Percentiles rank a stretch among this genome's conserved stretches.
phyloP scores from a whole-genome alignment of 1,284 basidiomycete genomes.

The Coniophora puteana region DNA sequence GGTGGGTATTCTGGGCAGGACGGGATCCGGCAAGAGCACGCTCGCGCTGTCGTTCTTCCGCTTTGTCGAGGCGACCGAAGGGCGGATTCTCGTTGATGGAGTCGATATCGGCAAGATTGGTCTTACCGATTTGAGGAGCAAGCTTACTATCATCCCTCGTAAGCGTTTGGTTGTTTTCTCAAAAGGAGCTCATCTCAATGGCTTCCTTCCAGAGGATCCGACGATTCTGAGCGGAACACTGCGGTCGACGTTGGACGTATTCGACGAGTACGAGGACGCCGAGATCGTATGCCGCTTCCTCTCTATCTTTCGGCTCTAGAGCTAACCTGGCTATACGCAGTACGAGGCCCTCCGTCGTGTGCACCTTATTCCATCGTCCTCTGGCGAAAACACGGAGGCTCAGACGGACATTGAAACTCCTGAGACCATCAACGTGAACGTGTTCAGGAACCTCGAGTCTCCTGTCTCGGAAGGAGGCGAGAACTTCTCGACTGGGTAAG shows the following conservation, averaged over 20 bases:
- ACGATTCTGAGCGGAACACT: conserved; percentile 86
- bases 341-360: conserved; percentile 87
- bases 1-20: conserved; percentile 88
- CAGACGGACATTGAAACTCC: conserved; percentile 29
- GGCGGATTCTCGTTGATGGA: conserved; percentile 84
- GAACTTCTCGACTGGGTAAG: conserved; percentile 87
- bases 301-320: neutral
- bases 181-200: neutral
- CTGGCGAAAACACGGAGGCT: conserved; percentile 47
- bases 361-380: conserved; percentile 78
- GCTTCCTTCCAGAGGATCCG: conserved; percentile 65
- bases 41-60: conserved; percentile 94
- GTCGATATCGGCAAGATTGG: conserved; percentile 84
- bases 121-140: conserved; percentile 82
- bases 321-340: conserved; percentile 32
- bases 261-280: conserved; percentile 82
- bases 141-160: conserved; percentile 92
- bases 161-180: conserved; percentile 21
- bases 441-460: conserved; percentile 85
- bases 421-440: conserved; percentile 69
- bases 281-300: conserved; percentile 63
- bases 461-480: conserved; percentile 88
- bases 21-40: conserved; percentile 88
- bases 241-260: conserved; percentile 88
- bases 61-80: conserved; percentile 86